Conservation (phyloP, 2,329 filamentous ascomycete species). For the Dactylellina cionopaga region DNA sequence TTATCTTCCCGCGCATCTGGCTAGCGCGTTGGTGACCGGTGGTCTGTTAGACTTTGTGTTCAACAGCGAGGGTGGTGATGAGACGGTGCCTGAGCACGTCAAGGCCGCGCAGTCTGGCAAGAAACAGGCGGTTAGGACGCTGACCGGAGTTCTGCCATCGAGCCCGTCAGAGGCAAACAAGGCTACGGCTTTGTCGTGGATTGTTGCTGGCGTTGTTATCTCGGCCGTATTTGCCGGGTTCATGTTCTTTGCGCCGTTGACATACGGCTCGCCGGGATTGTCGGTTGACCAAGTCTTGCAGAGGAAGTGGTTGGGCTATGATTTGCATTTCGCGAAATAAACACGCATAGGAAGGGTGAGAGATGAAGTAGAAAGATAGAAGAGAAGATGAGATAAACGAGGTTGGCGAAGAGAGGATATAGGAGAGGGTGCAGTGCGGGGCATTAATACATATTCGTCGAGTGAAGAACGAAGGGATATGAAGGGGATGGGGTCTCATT, state of each 20-base stretch:
- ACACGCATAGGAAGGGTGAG: background rate
- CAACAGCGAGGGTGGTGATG: constrained; percentile 79
- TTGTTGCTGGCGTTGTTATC: constrained; percentile 77
- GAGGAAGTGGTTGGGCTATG: constrained; percentile 96
- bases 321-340: constrained; percentile 98
- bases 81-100: constrained; percentile 63
- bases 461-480: no score
- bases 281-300: constrained; percentile 78
- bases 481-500: no score
- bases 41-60: constrained; percentile 96
- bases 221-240: constrained; percentile 79
- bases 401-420: no score
- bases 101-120: constrained; percentile 58
- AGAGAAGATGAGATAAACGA: no score
- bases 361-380: background rate
- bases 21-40: constrained; percentile 87
- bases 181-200: constrained; percentile 69
- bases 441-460: no score
- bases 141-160: constrained; percentile 58
- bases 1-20: constrained; percentile 93
- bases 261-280: constrained; percentile 92
- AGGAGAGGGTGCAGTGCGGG: no score
- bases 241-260: constrained; percentile 87
- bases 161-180: constrained; percentile 26
- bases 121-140: constrained; percentile 59